Percentiles rank a stretch among this genome's conserved stretches.
These are phyloP conservation scores for Piloderma croceum DNA, from an alignment of 768 basidiomycete genomes.

Conservation along the genomic window DNA sequence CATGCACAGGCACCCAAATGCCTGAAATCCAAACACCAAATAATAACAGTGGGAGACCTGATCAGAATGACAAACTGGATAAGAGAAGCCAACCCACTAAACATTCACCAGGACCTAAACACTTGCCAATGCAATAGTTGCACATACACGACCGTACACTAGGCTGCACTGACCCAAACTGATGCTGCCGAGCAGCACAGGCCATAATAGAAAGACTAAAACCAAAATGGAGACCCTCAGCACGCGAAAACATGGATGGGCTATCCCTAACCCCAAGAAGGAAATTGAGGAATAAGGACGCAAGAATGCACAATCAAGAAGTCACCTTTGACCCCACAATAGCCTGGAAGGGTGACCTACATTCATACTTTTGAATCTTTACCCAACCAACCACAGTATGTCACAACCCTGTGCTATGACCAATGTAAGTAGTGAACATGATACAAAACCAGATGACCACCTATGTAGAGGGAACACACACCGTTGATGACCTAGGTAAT, in stretches of 20 bases:
- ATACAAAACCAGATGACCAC: conserved; percentile 2
- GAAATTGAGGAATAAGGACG: background rate
- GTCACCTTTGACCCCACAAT: conserved; percentile 1
- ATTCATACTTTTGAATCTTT: conserved; percentile 8
- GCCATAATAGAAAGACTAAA: conserved; percentile 2
- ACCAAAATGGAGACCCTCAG: conserved; percentile 11
- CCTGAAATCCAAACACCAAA: background rate
- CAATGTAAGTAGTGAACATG: background rate
- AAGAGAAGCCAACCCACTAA: background rate
- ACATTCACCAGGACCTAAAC: background rate
- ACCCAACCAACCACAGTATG: background rate
- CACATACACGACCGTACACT: background rate
- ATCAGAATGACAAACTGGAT: background rate
- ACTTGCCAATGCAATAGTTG: conserved; percentile 9
- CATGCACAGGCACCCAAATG: background rate
- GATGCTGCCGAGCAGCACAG: conserved; percentile 3
- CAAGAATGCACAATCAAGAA: background rate
- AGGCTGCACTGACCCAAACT: conserved; percentile 6
- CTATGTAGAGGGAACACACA: conserved; percentile 25
- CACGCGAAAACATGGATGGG: background rate
- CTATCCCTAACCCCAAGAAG: background rate
- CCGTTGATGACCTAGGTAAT: conserved; percentile 12
- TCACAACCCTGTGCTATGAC: background rate
- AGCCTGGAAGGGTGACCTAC: conserved; percentile 1
- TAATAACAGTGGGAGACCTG: conserved; percentile 1